Evolutionary conservation across 768 basidiomycete species (phyloP).

Genomic region (Suillus clintonianus): DNA sequence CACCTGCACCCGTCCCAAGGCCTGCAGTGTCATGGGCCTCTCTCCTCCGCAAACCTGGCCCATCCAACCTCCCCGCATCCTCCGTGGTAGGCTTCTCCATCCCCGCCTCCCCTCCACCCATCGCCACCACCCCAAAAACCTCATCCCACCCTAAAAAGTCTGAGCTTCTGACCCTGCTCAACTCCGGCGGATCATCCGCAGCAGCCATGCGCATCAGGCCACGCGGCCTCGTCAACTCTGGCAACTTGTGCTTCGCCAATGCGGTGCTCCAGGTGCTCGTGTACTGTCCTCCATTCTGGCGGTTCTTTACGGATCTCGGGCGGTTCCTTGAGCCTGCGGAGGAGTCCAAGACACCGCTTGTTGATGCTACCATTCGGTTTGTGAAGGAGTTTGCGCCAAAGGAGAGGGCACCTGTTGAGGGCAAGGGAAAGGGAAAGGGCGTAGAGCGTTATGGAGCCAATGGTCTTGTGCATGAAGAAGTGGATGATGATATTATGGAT

Average conservation of each 20-base stretch:
- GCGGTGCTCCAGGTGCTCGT: constrained; percentile 89
- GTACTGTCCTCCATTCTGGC: constrained; percentile 86
- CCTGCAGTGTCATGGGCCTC: constrained; percentile 74
- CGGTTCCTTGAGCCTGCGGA: constrained; percentile 43
- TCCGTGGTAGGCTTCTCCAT: constrained; percentile 75
- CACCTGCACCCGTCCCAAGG: constrained; percentile 22
- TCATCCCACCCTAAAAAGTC: constrained; percentile 42
- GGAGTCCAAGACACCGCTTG: constrained; percentile 49
- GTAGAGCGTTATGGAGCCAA: constrained; percentile 34
- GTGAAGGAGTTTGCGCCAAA: constrained; percentile 68
- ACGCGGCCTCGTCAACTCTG: constrained; percentile 88
- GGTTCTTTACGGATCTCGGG: constrained; percentile 72
- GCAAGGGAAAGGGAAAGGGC: constrained; percentile 43
- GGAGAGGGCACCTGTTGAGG: constrained; percentile 18
- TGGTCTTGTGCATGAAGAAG: constrained; percentile 28
- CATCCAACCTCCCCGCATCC: constrained; percentile 62
- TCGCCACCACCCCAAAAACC: constrained; percentile 24
- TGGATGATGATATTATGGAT: constrained; percentile 54
- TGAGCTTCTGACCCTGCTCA: constrained; percentile 59
- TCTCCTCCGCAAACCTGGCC: constrained; percentile 52
- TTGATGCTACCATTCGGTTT: constrained; percentile 72
- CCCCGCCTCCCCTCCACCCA: constrained; percentile 45
- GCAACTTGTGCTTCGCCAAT: constrained; percentile 98
- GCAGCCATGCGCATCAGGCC: constrained; percentile 48
- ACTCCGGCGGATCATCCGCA: constrained; percentile 33